These are phyloP conservation scores for Datura wrightii DNA, from an alignment of 257 asterid species.

Conservation along the genomic window DNA sequence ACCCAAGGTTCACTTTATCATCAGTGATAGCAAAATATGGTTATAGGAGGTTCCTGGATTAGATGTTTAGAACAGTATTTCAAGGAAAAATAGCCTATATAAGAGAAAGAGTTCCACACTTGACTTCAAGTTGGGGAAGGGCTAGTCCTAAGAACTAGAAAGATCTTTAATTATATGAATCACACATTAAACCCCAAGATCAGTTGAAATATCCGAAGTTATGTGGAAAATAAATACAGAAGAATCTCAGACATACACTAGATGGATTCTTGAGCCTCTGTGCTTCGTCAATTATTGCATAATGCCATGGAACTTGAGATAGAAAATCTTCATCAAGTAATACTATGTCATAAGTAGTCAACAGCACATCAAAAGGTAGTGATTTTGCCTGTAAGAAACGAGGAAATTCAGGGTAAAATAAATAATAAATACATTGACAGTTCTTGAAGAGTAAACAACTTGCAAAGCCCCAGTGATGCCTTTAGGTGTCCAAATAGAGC, in stretches of 20 bases:
- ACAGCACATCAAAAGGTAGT: slow-evolving; percentile 77
- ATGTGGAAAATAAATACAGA: neutral
- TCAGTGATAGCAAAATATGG: neutral
- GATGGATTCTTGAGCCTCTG: slow-evolving; percentile 90
- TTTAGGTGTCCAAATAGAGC: slow-evolving; percentile 2
- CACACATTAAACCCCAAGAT: slow-evolving; percentile 2
- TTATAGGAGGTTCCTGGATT: neutral
- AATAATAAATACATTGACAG: neutral
- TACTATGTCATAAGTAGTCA: slow-evolving; percentile 90
- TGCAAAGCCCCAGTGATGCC: neutral
- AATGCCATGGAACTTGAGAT: slow-evolving; percentile 87
- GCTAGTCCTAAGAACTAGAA: neutral
- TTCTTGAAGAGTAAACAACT: slow-evolving; percentile 15
- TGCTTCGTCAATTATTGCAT: slow-evolving; percentile 91
- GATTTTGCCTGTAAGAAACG: slow-evolving; percentile 58
- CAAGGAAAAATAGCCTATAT: neutral
- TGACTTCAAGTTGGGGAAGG: slow-evolving; percentile 1
- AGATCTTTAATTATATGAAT: slow-evolving; percentile 13
- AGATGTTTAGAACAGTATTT: neutral
- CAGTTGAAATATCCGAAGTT: slow-evolving; percentile 19
- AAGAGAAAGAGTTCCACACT: neutral
- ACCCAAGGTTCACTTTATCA: neutral
- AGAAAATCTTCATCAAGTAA: slow-evolving; percentile 90
- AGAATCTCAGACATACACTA: slow-evolving; percentile 65
- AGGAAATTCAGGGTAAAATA: slow-evolving; percentile 31